These are phyloP conservation scores for Mycena crocata DNA, from an alignment of 768 basidiomycete species.

Conservation along the genomic window DNA sequence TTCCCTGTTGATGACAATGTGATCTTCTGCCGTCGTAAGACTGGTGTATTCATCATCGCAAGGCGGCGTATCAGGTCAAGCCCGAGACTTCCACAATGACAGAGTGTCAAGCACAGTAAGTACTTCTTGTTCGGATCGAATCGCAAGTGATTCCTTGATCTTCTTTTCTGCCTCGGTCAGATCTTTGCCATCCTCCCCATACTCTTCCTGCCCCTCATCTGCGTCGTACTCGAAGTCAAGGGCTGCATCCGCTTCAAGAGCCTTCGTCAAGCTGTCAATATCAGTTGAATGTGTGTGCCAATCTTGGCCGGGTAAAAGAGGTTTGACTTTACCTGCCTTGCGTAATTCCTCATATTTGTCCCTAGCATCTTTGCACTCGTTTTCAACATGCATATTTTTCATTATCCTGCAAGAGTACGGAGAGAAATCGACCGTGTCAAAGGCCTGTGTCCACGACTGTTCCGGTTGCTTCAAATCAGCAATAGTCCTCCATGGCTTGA, in stretches of 20 bases:
- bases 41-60: no score
- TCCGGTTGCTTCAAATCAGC: background rate
- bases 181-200: background rate
- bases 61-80: no score
- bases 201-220: background rate
- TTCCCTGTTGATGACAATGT: no score
- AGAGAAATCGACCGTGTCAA: background rate
- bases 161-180: no score
- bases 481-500: slow-evolving; percentile 6
- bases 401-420: background rate
- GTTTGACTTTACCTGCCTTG: background rate
- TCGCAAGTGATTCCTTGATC: no score
- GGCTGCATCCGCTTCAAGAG: background rate
- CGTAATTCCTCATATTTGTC: background rate
- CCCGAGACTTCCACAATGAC: no score
- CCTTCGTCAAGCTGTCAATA: background rate
- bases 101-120: no score
- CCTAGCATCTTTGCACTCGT: slow-evolving; percentile 11
- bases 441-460: background rate
- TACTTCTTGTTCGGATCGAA: no score
- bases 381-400: slow-evolving; percentile 11
- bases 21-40: no score
- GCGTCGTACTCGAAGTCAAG: background rate
- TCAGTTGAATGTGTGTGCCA: background rate
- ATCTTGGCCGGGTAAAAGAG: background rate